phyloP scores from a whole-genome alignment of 805 yeast species.

The Lipomyces kockii region DNA sequence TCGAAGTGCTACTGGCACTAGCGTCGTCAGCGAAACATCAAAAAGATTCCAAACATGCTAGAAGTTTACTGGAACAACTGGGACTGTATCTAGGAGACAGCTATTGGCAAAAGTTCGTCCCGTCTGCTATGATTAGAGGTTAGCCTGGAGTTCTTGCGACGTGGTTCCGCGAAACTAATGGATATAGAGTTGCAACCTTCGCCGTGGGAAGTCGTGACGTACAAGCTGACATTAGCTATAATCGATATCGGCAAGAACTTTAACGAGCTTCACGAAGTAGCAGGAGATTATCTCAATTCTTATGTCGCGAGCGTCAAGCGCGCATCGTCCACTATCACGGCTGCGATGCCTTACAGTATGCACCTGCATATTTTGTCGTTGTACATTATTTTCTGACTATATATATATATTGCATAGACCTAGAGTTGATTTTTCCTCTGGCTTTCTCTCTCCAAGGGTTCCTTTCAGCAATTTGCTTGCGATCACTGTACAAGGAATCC shows the following conservation, averaged over 20 bases:
- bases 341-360: background rate
- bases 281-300: slow-evolving; percentile 38
- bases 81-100: slow-evolving; percentile 53
- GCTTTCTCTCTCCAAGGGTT: slow-evolving; percentile 44
- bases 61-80: slow-evolving; percentile 52
- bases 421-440: slow-evolving; percentile 30
- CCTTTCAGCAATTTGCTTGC: slow-evolving; percentile 43
- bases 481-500: slow-evolving; percentile 11
- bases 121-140: slow-evolving; percentile 38
- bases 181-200: slow-evolving; percentile 44
- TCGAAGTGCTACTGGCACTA: slow-evolving; percentile 62
- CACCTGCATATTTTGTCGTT: background rate
- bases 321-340: background rate
- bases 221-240: slow-evolving; percentile 46
- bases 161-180: background rate
- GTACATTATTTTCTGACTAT: background rate
- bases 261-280: slow-evolving; percentile 43
- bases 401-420: slow-evolving; percentile 14
- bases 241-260: slow-evolving; percentile 36
- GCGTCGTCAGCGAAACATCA: slow-evolving; percentile 52
- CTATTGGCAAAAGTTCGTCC: slow-evolving; percentile 51
- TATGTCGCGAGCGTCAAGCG: slow-evolving; percentile 39
- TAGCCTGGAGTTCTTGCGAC: background rate
- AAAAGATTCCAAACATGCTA: slow-evolving; percentile 50
- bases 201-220: slow-evolving; percentile 52